Percentiles rank a stretch among this genome's conserved stretches.
These are phyloP conservation scores for Echinosophora koreensis DNA, from an alignment of 306 rosid species.

Conservation along the genomic window DNA sequence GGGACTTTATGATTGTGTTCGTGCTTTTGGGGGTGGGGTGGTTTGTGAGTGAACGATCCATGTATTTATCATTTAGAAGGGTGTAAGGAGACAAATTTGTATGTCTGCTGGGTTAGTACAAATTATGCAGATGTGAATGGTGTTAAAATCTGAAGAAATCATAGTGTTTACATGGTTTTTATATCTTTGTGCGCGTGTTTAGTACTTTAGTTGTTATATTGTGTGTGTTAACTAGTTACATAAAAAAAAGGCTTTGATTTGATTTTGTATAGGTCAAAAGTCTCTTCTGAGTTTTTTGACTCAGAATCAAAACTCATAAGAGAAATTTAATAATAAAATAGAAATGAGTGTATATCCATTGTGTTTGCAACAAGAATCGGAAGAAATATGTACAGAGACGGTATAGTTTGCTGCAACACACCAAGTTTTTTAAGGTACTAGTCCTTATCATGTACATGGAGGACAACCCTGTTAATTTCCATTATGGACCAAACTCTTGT, in stretches of 20 bases:
- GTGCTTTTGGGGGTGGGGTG: background rate
- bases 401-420: background rate
- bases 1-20: background rate
- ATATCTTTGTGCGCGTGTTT: background rate
- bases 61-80: background rate
- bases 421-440: background rate
- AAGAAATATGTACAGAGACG: background rate
- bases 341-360: background rate
- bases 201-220: background rate
- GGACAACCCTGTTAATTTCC: constrained; percentile 4
- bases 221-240: background rate
- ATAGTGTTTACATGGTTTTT: background rate
- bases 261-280: background rate
- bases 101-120: background rate
- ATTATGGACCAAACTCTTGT: background rate
- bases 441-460: constrained; percentile 13
- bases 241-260: background rate
- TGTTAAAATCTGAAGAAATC: constrained; percentile 3
- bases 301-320: no score
- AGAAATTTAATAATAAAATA: background rate
- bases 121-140: background rate
- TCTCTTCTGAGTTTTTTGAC: no score
- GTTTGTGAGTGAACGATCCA: background rate
- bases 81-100: background rate
- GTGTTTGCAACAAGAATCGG: constrained; percentile 2